phyloP scores from a whole-genome alignment of 306 rosid species.

The Vicia faba region DNA sequence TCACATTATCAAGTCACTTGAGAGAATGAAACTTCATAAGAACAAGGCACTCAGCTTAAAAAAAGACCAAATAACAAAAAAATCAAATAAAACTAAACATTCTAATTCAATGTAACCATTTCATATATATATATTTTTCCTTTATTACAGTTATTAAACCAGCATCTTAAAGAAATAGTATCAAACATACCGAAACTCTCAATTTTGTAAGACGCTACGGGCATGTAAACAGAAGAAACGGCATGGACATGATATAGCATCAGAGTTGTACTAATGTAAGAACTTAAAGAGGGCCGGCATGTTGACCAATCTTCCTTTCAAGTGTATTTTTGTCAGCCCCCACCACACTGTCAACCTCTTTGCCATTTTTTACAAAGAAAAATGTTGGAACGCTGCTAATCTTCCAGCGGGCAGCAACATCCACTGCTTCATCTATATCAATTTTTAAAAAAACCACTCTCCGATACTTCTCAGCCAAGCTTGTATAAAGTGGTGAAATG shows the following conservation, averaged over 20 bases:
- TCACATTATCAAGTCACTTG: conserved; percentile 13
- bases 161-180: conserved; percentile 17
- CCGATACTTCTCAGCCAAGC: conserved; percentile 73
- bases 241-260: conserved; percentile 11
- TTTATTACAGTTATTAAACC: conserved; percentile 23
- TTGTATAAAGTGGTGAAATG: conserved; percentile 67
- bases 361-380: conserved; percentile 65
- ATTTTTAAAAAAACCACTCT: conserved; percentile 67
- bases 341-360: conserved; percentile 66
- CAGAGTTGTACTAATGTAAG: conserved; percentile 22
- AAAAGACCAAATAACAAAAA: not conserved
- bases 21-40: conserved; percentile 2
- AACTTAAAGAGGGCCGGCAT: conserved; percentile 51
- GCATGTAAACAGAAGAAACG: conserved; percentile 26
- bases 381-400: conserved; percentile 77
- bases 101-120: not conserved
- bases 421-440: conserved; percentile 78
- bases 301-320: conserved; percentile 66
- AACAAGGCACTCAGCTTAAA: not conserved
- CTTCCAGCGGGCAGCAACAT: conserved; percentile 69
- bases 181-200: conserved; percentile 34
- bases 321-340: conserved; percentile 68
- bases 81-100: not conserved
- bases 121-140: not conserved
- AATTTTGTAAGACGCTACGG: conserved; percentile 13